Conservation (phyloP, 805 yeast genomes). For the Kluyveromyces lactis region DNA sequence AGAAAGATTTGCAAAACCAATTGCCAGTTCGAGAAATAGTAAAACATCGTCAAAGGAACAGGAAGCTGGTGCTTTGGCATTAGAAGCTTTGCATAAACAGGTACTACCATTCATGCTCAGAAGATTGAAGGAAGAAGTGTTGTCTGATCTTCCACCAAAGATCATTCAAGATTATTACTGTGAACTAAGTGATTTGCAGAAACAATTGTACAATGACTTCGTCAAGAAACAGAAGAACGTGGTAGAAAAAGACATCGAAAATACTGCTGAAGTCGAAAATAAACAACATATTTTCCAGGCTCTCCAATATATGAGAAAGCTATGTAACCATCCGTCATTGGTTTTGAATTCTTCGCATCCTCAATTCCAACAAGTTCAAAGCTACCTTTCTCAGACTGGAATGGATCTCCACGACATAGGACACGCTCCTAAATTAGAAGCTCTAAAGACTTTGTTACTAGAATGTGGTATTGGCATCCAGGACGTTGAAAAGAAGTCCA, state of each 20-base stretch:
- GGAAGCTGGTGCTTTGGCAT: slow-evolving; percentile 92
- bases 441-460: slow-evolving; percentile 66
- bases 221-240: slow-evolving; percentile 72
- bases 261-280: slow-evolving; percentile 38
- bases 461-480: slow-evolving; percentile 80
- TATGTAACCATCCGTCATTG: slow-evolving; percentile 93
- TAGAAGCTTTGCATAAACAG: slow-evolving; percentile 93
- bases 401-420: slow-evolving; percentile 60
- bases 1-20: slow-evolving; percentile 95
- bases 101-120: slow-evolving; percentile 94
- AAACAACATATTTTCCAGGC: slow-evolving; percentile 97
- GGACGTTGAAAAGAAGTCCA: slow-evolving; percentile 31
- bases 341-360: slow-evolving; percentile 82
- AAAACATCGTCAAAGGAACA: slow-evolving; percentile 89
- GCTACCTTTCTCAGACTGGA: slow-evolving; percentile 49
- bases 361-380: slow-evolving; percentile 58
- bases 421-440: slow-evolving; percentile 85
- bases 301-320: slow-evolving; percentile 90
- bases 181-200: slow-evolving; percentile 86
- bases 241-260: slow-evolving; percentile 56
- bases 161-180: slow-evolving; percentile 98
- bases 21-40: slow-evolving; percentile 84
- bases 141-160: slow-evolving; percentile 94
- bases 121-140: slow-evolving; percentile 90
- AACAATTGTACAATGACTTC: slow-evolving; percentile 80